Evolutionary conservation across 805 yeast genomes (phyloP).

Genomic region (Blastobotrys robertii): DNA sequence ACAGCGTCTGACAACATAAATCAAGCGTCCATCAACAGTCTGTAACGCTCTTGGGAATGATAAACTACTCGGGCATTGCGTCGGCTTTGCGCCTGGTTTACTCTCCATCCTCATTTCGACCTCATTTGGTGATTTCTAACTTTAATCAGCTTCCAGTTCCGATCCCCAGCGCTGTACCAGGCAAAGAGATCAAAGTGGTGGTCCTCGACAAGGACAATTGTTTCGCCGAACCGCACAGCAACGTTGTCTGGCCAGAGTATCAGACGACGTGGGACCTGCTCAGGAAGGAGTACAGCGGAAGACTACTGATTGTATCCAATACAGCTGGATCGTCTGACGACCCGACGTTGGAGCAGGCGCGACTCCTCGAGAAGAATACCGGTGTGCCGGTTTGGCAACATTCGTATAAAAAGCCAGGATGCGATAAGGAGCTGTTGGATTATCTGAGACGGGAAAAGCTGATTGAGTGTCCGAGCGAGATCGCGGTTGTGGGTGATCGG

Average conservation of each 20-base stretch:
- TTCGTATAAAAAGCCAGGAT: conserved; percentile 28
- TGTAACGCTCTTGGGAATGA: conserved; percentile 1
- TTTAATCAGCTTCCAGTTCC: conserved; percentile 58
- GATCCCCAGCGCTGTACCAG: conserved; percentile 3
- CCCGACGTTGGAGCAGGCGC: conserved; percentile 47
- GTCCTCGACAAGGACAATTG: conserved; percentile 94
- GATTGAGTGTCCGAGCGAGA: conserved; percentile 43
- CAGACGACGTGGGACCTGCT: conserved; percentile 45
- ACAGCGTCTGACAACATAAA: no score
- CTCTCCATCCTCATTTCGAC: conserved; percentile 61
- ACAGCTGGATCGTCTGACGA: conserved; percentile 90
- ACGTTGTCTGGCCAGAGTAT: conserved; percentile 72
- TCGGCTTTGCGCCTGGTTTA: conserved; percentile 50
- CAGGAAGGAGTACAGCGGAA: conserved; percentile 48
- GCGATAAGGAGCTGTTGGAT: conserved; percentile 50
- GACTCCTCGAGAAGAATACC: conserved; percentile 46
- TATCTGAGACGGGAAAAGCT: conserved; percentile 45
- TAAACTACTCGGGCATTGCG: conserved; percentile 71
- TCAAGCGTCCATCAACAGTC: no score
- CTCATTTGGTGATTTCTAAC: conserved; percentile 46
- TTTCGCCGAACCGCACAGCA: conserved; percentile 75
- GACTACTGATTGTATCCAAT: conserved; percentile 72
- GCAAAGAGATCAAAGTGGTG: conserved; percentile 50
- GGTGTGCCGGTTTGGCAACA: conserved; percentile 29
- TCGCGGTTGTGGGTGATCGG: conserved; percentile 86